Base-by-base conservation (phyloP, 768 basidiomycete species). In the Pisolithus albus region DNA sequence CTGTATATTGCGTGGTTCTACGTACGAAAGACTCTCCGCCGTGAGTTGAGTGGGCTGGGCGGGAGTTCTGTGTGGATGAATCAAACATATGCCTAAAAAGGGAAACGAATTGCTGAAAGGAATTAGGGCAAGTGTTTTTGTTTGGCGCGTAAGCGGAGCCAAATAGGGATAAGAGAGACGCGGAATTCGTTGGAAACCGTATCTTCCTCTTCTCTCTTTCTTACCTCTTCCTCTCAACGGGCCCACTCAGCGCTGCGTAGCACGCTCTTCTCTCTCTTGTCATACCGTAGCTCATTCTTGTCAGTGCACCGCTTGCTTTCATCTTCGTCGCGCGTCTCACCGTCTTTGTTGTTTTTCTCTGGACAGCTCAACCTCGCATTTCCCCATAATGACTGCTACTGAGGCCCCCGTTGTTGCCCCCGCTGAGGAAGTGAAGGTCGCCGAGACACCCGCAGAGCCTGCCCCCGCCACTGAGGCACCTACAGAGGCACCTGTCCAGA, bases 311-410 rank as follows among this genome's bases (percentile, higher is more conserved):
- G 45, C 50, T 49, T 52, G 47, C 30, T 6, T 40, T 44, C 34
- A 51, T 60, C 13, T 52, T 24, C 26, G 0, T 16, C 5, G 43
- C 43, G 43, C 9, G 7, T 23, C 43, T 45, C n/a, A 52, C 50
- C 46, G 58, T 58, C 59, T 57, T 47, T 54, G 55, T 53, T 53
- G 51, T 41, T 24, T 55, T 52, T 40, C 21, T 55, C 52, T 26
- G 5, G 2, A 38, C 66, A 82, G 80, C 80, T 78, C 78, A 76
- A 59, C 68, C 73, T 75, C 74, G 71, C 67, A 72, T 67, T 67
- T 71, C 73, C 71, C 66, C 72, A 81, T 89, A 88, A 91, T 92
- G 88, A 90, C 89, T 77, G 79, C 85, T 70, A 68, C 83, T 63
- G 86, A 84, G 70, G 69, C 72, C 64, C 62, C 74, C 65, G 72